These are phyloP conservation scores for Trichoderma sp. DNA, from an alignment of 2,329 filamentous ascomycete species.

Conservation along the genomic window DNA sequence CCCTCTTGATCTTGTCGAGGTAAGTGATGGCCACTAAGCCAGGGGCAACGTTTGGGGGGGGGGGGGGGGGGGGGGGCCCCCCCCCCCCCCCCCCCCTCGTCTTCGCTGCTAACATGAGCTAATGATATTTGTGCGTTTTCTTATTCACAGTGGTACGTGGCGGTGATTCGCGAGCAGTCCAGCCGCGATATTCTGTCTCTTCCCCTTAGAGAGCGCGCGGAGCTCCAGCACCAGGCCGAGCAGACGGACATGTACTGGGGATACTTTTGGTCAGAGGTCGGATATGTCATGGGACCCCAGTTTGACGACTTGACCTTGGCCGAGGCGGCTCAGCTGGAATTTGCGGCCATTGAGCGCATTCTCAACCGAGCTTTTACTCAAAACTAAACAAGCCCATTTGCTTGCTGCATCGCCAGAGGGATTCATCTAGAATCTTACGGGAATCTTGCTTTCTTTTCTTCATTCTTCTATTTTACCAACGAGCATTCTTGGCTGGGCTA, in stretches of 20 bases:
- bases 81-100: not conserved
- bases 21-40: conserved; percentile 38
- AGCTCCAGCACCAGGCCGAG: conserved; percentile 40
- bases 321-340: conserved; percentile 51
- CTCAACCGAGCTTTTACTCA: conserved; percentile 48
- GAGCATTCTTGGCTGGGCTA: not conserved
- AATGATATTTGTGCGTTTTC: not conserved
- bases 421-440: not conserved
- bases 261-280: conserved; percentile 55
- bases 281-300: conserved; percentile 44
- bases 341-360: conserved; percentile 54
- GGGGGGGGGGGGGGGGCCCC: too few relatives aligned
- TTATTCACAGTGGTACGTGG: conserved; percentile 57
- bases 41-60: too few relatives aligned
- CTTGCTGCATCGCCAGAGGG: not conserved
- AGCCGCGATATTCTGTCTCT: conserved; percentile 46
- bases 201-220: conserved; percentile 46
- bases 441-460: not conserved
- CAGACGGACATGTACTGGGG: conserved; percentile 55
- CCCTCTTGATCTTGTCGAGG: conserved; percentile 59
- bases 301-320: conserved; percentile 56
- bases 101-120: not conserved
- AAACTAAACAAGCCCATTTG: not conserved
- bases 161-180: conserved; percentile 58
- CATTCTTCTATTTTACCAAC: not conserved